Percentiles rank a stretch among this genome's conserved stretches.
These are phyloP conservation scores for Schizochytrium sp. DNA, from an alignment of 108 stramenopile species.

Conservation along the genomic window DNA sequence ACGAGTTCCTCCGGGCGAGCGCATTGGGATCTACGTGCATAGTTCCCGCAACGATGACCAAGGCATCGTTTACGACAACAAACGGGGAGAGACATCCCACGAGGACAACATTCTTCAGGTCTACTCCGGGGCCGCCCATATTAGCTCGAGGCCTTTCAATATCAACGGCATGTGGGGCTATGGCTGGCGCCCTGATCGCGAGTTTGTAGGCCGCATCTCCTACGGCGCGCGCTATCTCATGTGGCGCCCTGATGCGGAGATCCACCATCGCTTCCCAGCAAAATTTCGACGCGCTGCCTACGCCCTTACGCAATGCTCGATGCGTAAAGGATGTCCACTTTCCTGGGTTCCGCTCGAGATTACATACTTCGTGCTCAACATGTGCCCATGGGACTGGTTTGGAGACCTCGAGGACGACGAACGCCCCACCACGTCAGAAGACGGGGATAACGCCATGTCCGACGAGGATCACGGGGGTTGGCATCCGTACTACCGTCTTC, in stretches of 20 bases:
- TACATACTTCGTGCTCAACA: not conserved
- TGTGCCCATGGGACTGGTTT: constrained; percentile 10
- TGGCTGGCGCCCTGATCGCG: not conserved
- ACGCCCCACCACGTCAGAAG: not conserved
- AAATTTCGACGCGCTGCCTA: not conserved
- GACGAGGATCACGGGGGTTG: not conserved
- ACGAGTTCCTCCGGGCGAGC: not conserved
- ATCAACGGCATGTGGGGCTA: not conserved
- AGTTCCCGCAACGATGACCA: not conserved
- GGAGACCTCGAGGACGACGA: not conserved
- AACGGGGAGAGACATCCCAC: not conserved
- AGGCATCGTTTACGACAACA: constrained; percentile 3
- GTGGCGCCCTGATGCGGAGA: not conserved
- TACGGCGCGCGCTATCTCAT: constrained; percentile 16
- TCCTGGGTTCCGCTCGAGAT: not conserved
- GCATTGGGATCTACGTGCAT: not conserved
- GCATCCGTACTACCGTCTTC: not conserved
- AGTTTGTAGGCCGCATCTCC: not conserved
- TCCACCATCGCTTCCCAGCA: not conserved
- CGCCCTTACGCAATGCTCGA: not conserved
- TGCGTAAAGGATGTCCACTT: not conserved
- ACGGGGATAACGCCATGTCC: not conserved
- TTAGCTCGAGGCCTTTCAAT: not conserved
- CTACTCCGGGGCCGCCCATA: not conserved
- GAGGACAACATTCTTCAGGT: not conserved